A percentile compares a stretch with the other conserved stretches of the same genome.
phyloP scores from a whole-genome alignment of 164 flowering plant genomes.

The Vitis amurensis region DNA sequence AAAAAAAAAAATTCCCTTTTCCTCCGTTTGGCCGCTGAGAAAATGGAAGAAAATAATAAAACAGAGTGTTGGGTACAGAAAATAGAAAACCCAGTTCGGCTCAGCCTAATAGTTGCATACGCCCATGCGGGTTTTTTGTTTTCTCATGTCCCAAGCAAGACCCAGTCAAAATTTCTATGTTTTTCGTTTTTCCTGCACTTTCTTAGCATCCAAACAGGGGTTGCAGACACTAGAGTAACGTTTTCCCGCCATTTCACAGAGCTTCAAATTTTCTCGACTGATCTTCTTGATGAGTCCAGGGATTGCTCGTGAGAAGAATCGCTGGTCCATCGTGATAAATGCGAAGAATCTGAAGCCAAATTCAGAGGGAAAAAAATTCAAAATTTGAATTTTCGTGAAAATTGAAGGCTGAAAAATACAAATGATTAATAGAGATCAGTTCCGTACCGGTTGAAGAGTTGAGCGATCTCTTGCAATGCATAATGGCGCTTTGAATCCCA shows the following conservation, averaged over 20 bases:
- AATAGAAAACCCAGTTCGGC: too few relatives aligned
- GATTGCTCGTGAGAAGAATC: conserved; percentile 10
- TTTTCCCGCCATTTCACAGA: conserved; percentile 1
- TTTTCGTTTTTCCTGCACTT: too few relatives aligned
- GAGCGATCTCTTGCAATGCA: conserved; percentile 54
- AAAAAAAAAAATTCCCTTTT: too few relatives aligned
- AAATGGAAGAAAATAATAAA: too few relatives aligned
- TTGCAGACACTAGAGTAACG: too few relatives aligned
- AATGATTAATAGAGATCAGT: not conserved
- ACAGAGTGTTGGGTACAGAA: too few relatives aligned
- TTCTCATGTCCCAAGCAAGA: too few relatives aligned
- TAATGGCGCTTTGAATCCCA: conserved; percentile 55
- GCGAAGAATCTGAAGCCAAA: conserved; percentile 20
- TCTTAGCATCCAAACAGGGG: too few relatives aligned
- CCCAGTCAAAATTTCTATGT: too few relatives aligned
- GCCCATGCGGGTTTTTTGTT: too few relatives aligned
- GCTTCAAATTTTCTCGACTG: conserved; percentile 10
- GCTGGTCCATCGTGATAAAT: conserved; percentile 20
- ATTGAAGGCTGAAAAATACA: not conserved
- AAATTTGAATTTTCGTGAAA: not conserved
- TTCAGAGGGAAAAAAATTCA: not conserved
- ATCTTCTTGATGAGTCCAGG: not conserved
- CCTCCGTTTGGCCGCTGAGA: too few relatives aligned
- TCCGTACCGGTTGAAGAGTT: conserved; percentile 31
- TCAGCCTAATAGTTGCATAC: too few relatives aligned